These are phyloP conservation scores for Candida tropicalis DNA, from an alignment of 1,139 yeast species.

Conservation along the genomic window DNA sequence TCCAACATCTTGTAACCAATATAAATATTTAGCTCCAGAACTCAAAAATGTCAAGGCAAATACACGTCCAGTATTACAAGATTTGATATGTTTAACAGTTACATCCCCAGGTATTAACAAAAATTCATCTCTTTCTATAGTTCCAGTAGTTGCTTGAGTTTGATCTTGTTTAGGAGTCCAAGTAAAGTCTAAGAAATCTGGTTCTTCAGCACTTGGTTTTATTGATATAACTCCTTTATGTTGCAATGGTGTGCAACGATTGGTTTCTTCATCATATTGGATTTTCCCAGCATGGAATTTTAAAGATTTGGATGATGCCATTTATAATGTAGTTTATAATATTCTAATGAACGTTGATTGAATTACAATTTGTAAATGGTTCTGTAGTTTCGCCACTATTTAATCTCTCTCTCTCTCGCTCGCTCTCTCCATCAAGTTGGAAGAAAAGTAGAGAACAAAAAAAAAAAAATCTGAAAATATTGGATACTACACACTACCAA, in stretches of 20 bases:
- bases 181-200: constrained; percentile 43
- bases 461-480: neutral
- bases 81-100: constrained; percentile 71
- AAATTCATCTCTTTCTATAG: constrained; percentile 63
- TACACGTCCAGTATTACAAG: constrained; percentile 83
- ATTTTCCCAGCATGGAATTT: constrained; percentile 89
- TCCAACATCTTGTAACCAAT: constrained; percentile 88
- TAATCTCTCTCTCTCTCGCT: too few relatives aligned
- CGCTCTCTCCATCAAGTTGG: neutral
- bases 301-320: constrained; percentile 21
- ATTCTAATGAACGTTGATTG: too few relatives aligned
- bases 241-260: constrained; percentile 73
- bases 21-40: constrained; percentile 81
- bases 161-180: constrained; percentile 44
- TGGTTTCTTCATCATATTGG: constrained; percentile 67
- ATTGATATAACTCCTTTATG: constrained; percentile 75
- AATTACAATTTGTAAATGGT: too few relatives aligned
- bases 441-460: neutral
- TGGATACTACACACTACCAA: constrained; percentile 3
- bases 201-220: constrained; percentile 60
- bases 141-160: constrained; percentile 30
- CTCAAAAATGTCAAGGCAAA: constrained; percentile 79
- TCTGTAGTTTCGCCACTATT: constrained; percentile 3
- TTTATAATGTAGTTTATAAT: neutral
- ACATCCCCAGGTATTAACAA: constrained; percentile 93